Evolutionary conservation across 2,329 filamentous ascomycete genomes (phyloP), one percentile per base, ranked within the genome.

Genomic region (Colletotrichum sp.): DNA sequence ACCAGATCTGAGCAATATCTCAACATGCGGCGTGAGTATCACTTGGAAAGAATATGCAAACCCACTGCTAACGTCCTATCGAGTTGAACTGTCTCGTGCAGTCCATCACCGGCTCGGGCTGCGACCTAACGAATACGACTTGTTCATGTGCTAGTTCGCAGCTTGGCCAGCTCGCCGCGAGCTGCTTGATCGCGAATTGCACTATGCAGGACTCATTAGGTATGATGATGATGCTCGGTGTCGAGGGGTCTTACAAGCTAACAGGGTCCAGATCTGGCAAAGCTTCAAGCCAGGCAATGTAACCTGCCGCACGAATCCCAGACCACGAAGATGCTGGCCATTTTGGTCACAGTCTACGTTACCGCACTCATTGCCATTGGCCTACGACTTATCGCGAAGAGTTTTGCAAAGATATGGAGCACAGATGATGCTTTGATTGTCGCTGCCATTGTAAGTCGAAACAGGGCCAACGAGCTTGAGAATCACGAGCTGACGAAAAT

Each of bases 131-230:
- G 16, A 76, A 78, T 70, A 74, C 71, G 28, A 73, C 74, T 5
- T 78, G 76, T 26, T 73, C 75, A 5, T 78, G 76, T 24, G 64
- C 63, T 8, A 78, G 71, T 34, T 52, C 69, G 5, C 65, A 64
- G 7, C 74, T 78, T 9, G 68, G 63, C 6, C 75, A 71, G 16
- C 16, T 70, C 10, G 55, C 71, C 9, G 76, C 52, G 4, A 39
- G 62, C 10, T 78, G 76, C 30, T 6, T 78, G 28, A n/a, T 74
- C 13, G 76, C 70, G 3, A 78, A 78, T 7, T 78, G 76, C 32
- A 78, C 76, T 6, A 76, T 76, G 76, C 74, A 78, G 18, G 76
- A 78, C 18, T 74, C 76, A n/a, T 30, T 78, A 13, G 76, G 76
- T 78, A 36, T 26, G 21, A 15, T 16, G 21, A n/a, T 13, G 36